Evolutionary conservation across 208 protist genomes (phyloP).

Genomic region (Strigomonas oncopelti): DNA sequence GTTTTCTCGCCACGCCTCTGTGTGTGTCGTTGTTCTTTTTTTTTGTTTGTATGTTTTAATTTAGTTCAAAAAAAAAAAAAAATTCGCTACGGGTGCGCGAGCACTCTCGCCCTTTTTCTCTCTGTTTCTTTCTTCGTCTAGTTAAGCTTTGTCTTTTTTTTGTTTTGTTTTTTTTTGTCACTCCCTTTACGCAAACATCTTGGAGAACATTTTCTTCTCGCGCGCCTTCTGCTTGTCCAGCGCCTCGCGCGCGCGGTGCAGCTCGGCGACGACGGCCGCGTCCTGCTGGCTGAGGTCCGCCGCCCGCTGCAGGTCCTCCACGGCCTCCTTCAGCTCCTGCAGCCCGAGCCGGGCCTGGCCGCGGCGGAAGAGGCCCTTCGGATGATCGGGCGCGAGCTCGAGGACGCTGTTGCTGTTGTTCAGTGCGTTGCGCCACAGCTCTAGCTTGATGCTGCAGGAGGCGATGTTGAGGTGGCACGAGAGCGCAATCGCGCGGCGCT

Average conservation of each 20-base stretch:
- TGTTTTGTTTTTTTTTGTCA: conserved; percentile 1
- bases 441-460: conserved; percentile 63
- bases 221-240: conserved; percentile 39
- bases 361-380: conserved; percentile 70
- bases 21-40: neutral
- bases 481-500: conserved; percentile 54
- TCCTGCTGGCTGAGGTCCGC: conserved; percentile 34
- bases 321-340: conserved; percentile 27
- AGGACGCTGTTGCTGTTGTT: conserved; percentile 69
- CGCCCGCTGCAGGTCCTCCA: conserved; percentile 47
- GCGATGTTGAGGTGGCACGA: conserved; percentile 83
- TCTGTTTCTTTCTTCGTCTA: neutral
- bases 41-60: too few species aligned
- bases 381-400: conserved; percentile 40
- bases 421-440: conserved; percentile 52
- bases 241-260: conserved; percentile 25
- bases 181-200: conserved; percentile 49
- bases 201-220: conserved; percentile 69
- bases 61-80: too few species aligned
- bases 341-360: conserved; percentile 35
- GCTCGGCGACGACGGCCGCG: conserved; percentile 43
- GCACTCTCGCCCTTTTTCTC: neutral
- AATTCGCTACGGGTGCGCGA: neutral
- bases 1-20: neutral
- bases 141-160: conserved; percentile 4